These are phyloP conservation scores for Ilyonectria destructans DNA, from an alignment of 2,329 filamentous ascomycete species.

Conservation along the genomic window DNA sequence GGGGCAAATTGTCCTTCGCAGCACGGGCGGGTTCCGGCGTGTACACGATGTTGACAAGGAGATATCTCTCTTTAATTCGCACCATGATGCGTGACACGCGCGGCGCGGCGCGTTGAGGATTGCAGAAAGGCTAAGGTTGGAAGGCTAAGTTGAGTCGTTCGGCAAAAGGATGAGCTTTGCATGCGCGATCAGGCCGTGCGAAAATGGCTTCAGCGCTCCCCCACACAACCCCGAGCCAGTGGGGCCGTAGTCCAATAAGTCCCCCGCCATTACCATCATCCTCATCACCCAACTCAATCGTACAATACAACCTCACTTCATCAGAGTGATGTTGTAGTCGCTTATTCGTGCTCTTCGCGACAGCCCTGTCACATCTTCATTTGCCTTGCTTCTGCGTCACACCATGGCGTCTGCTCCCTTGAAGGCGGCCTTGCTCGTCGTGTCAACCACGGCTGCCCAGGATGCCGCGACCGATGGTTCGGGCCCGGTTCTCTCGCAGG, in stretches of 20 bases:
- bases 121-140: slow-evolving; percentile 6
- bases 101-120: neutral
- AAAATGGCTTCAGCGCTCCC: slow-evolving; percentile 36
- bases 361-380: neutral
- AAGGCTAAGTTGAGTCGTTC: neutral
- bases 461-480: slow-evolving; percentile 87
- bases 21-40: slow-evolving; percentile 68
- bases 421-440: slow-evolving; percentile 84
- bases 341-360: too few species aligned
- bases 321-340: neutral
- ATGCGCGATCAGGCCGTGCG: slow-evolving; percentile 2
- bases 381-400: neutral
- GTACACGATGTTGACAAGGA: slow-evolving; percentile 95
- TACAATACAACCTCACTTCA: slow-evolving; percentile 12
- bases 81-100: slow-evolving; percentile 75
- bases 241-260: slow-evolving; percentile 39
- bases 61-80: slow-evolving; percentile 94
- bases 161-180: slow-evolving; percentile 22
- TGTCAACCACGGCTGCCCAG: slow-evolving; percentile 90
- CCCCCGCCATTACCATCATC: slow-evolving; percentile 40
- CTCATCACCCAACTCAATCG: neutral
- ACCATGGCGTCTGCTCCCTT: slow-evolving; percentile 62
- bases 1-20: slow-evolving; percentile 61
- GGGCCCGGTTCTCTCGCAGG: slow-evolving; percentile 75
- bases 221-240: slow-evolving; percentile 43